These are phyloP conservation scores for Xylaria sp. DNA, from an alignment of 2,329 filamentous ascomycete species.

Conservation along the genomic window DNA sequence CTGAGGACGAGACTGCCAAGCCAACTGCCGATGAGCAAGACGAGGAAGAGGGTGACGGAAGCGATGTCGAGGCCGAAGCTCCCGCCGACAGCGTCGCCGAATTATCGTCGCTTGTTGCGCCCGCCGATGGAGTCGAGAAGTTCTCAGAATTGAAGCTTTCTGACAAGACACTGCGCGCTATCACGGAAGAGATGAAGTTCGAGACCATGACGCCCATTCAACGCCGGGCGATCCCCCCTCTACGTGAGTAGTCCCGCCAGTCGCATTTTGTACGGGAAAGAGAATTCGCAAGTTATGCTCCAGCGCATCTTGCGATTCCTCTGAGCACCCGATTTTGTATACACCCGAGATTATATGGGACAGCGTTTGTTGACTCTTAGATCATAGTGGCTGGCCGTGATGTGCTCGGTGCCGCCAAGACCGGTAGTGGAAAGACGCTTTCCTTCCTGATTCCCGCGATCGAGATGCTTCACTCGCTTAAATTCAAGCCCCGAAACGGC, in stretches of 20 bases:
- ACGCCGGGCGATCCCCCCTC: slow-evolving; percentile 75
- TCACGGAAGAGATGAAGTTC: slow-evolving; percentile 80
- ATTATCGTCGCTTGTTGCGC: slow-evolving; percentile 49
- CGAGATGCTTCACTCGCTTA: slow-evolving; percentile 83
- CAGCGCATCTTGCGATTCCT: slow-evolving; percentile 51
- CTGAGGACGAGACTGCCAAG: slow-evolving; percentile 10
- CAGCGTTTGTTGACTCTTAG: background rate
- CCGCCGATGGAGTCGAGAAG: slow-evolving; percentile 58
- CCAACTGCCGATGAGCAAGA: slow-evolving; percentile 21
- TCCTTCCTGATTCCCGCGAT: slow-evolving; percentile 91
- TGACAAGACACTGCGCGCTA: slow-evolving; percentile 81
- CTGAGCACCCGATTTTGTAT: background rate
- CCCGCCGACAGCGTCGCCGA: slow-evolving; percentile 40
- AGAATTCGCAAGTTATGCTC: slow-evolving; percentile 48
- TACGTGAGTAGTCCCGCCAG: slow-evolving; percentile 33
- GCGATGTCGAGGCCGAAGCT: slow-evolving; percentile 22
- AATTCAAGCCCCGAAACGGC: slow-evolving; percentile 87
- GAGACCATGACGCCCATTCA: slow-evolving; percentile 96
- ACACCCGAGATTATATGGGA: background rate
- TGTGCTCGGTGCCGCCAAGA: slow-evolving; percentile 91
- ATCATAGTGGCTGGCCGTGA: slow-evolving; percentile 69
- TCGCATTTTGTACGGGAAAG: background rate
- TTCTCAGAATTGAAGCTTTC: slow-evolving; percentile 82
- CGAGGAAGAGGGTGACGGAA: slow-evolving; percentile 19
- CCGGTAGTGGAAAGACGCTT: slow-evolving; percentile 87